Conservation (phyloP, 352 stramenopile species). For the Pythium sukuiense region DNA sequence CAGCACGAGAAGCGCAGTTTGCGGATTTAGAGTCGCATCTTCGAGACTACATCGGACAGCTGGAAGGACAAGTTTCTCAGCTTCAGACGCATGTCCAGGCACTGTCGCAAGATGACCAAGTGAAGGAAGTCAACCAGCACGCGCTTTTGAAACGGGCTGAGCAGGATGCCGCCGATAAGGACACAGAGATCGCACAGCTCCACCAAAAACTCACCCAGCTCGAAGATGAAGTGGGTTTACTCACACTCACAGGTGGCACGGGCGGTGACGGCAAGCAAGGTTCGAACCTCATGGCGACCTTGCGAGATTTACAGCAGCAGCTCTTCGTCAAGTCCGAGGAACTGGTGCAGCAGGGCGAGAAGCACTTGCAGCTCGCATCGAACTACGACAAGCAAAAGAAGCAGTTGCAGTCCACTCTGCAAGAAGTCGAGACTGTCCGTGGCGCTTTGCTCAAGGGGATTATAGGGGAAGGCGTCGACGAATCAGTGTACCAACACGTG, state of each 20-base stretch:
- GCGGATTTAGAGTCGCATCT: slow-evolving; percentile 31
- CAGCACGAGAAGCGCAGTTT: slow-evolving; percentile 28
- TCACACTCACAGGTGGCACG: slow-evolving; percentile 34
- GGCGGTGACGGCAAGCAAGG: slow-evolving; percentile 29
- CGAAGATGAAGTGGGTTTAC: slow-evolving; percentile 51
- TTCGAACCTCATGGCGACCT: slow-evolving; percentile 10
- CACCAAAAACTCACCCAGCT: slow-evolving; percentile 40
- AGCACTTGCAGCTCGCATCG: slow-evolving; percentile 49
- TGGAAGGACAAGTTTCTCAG: slow-evolving; percentile 8
- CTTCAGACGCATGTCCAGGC: slow-evolving; percentile 33
- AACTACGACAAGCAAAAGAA: slow-evolving; percentile 44
- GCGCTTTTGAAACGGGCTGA: slow-evolving; percentile 38
- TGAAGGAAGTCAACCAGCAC: slow-evolving; percentile 38
- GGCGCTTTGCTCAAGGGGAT: slow-evolving; percentile 56
- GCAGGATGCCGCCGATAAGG: slow-evolving; percentile 38
- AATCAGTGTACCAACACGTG: slow-evolving; percentile 67
- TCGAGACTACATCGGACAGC: slow-evolving; percentile 31
- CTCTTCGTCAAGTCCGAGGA: slow-evolving; percentile 74
- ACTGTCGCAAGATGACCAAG: slow-evolving; percentile 31
- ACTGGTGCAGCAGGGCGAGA: slow-evolving; percentile 74
- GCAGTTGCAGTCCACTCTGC: slow-evolving; percentile 44
- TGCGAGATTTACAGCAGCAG: slow-evolving; percentile 65
- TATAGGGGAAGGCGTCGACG: slow-evolving; percentile 48
- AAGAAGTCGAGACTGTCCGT: slow-evolving; percentile 55
- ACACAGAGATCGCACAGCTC: slow-evolving; percentile 35